A percentile compares a stretch with the other conserved stretches of the same genome.
These are phyloP conservation scores for Microcyclosporella mali DNA, from an alignment of 2,329 filamentous ascomycete species.

Conservation along the genomic window DNA sequence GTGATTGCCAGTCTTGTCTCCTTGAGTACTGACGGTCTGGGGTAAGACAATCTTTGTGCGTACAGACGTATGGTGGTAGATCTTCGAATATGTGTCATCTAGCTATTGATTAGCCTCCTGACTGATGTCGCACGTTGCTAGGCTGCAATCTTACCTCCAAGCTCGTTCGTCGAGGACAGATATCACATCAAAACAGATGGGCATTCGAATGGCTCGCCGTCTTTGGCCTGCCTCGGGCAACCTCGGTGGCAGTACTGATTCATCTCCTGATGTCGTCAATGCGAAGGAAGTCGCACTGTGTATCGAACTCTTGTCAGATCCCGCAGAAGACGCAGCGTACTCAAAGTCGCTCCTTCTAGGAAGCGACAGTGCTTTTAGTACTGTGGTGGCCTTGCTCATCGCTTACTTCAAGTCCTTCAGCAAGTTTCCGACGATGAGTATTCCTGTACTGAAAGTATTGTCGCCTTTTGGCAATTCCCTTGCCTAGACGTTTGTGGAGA, in stretches of 20 bases:
- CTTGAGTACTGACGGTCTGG: no score
- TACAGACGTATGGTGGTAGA: no score
- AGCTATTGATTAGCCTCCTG: no score
- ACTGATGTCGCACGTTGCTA: no score
- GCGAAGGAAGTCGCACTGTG: constrained; percentile 4
- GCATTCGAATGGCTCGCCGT: constrained; percentile 5
- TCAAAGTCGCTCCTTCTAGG: not conserved
- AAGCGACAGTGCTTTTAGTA: not conserved
- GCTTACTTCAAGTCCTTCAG: constrained; percentile 15
- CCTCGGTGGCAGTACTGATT: not conserved
- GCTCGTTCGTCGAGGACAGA: not conserved
- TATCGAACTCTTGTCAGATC: not conserved
- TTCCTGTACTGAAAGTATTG: constrained; percentile 32
- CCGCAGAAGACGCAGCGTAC: not conserved
- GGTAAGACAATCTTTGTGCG: no score
- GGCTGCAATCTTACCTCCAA: not conserved
- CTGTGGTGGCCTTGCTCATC: not conserved
- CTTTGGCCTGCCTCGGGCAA: constrained; percentile 1
- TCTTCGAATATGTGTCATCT: no score
- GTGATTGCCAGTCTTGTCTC: no score
- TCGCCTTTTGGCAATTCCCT: constrained; percentile 28
- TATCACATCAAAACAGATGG: constrained; percentile 3
- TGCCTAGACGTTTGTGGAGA: constrained; percentile 28
- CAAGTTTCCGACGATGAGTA: constrained; percentile 30
- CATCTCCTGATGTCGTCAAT: not conserved